phyloP scores from a whole-genome alignment of 495 filamentous ascomycete genomes.

The Penicillium crystallinum region DNA sequence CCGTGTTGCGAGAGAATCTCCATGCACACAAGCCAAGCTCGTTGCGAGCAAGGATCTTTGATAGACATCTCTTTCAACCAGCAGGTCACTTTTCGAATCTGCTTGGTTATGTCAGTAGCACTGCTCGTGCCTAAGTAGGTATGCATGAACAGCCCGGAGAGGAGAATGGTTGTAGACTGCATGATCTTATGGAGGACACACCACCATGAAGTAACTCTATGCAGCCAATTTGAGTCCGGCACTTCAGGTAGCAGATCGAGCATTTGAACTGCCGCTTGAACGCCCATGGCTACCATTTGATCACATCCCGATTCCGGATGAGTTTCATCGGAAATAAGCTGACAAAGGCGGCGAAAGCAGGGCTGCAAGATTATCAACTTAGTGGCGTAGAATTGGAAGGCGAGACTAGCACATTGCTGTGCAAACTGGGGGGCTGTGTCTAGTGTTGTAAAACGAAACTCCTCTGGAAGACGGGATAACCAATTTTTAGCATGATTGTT shows the following conservation, averaged over 20 bases:
- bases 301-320: constrained; percentile 35
- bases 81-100: constrained; percentile 42
- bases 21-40: constrained; percentile 35
- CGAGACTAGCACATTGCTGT: constrained; percentile 30
- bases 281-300: constrained; percentile 43
- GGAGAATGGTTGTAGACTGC: constrained; percentile 51
- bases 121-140: constrained; percentile 32
- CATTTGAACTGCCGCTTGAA: constrained; percentile 45
- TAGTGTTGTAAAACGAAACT: constrained; percentile 25
- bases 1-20: constrained; percentile 19
- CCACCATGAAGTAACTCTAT: constrained; percentile 54
- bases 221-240: constrained; percentile 33
- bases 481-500: constrained; percentile 21
- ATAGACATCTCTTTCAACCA: constrained; percentile 48
- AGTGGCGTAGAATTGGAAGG: constrained; percentile 51
- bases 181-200: constrained; percentile 55
- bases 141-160: constrained; percentile 48
- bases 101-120: constrained; percentile 32
- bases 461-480: constrained; percentile 18
- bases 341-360: constrained; percentile 49
- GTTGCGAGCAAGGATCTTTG: constrained; percentile 39
- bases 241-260: constrained; percentile 43
- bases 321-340: background rate
- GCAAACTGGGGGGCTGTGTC: constrained; percentile 25
- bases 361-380: constrained; percentile 54